Conservation (phyloP, 108 stramenopile species). For the Mayamaea pseudoterrestris region DNA sequence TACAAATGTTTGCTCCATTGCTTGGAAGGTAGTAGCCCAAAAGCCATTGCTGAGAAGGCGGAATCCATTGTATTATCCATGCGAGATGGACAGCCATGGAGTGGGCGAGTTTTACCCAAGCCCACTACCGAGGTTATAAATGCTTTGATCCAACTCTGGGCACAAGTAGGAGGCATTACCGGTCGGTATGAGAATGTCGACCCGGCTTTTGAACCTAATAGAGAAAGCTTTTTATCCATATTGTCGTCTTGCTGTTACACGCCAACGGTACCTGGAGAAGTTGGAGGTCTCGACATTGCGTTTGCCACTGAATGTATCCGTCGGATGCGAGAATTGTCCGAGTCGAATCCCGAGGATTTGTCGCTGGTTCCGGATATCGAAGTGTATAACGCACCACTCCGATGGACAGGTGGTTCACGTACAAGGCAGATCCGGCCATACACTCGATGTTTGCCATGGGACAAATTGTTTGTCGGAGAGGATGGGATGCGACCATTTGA, state of each 20-base stretch:
- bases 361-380: constrained; percentile 25
- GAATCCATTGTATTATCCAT: constrained; percentile 37
- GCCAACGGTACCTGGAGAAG: constrained; percentile 2
- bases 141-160: constrained; percentile 41
- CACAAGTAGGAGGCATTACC: constrained; percentile 21
- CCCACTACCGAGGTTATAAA: constrained; percentile 43
- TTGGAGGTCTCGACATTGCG: constrained; percentile 29
- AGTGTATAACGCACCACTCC: constrained; percentile 54
- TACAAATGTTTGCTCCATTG: constrained; percentile 55
- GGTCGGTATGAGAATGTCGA: constrained; percentile 15
- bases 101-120: constrained; percentile 25
- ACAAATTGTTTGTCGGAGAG: too few species aligned
- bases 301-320: constrained; percentile 24
- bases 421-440: constrained; percentile 10
- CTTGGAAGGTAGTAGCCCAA: constrained; percentile 20
- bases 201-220: constrained; percentile 21
- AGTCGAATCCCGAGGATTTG: constrained; percentile 5
- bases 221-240: constrained; percentile 23
- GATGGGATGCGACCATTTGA: too few species aligned
- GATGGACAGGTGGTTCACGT: constrained; percentile 24
- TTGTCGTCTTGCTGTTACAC: constrained; percentile 23
- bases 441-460: constrained; percentile 22
- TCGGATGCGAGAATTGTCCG: constrained; percentile 25
- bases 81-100: constrained; percentile 10
- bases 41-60: constrained; percentile 20